Conservation (phyloP, 1,284 basidiomycete species). For the Cryptococcus hybrid region DNA sequence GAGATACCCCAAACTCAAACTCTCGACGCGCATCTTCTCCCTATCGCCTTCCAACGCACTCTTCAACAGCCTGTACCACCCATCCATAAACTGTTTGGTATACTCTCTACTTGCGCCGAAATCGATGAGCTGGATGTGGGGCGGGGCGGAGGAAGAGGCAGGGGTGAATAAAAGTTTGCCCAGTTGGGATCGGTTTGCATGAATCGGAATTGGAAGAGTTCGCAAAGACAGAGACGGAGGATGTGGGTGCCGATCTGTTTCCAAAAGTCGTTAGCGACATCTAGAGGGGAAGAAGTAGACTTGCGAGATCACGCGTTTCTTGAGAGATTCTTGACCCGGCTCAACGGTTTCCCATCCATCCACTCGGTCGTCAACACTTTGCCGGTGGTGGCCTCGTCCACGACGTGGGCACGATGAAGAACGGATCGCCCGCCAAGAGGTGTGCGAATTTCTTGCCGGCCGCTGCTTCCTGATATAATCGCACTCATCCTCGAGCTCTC, state of each 20-base stretch:
- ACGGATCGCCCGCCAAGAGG: slow-evolving; percentile 59
- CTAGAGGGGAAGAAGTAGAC: background rate
- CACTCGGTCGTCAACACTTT: slow-evolving; percentile 88
- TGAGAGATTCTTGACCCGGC: slow-evolving; percentile 60
- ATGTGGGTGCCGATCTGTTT: slow-evolving; percentile 76
- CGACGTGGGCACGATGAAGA: slow-evolving; percentile 80
- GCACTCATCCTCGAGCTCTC: slow-evolving; percentile 93
- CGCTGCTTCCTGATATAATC: slow-evolving; percentile 85
- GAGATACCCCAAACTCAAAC: slow-evolving; percentile 79
- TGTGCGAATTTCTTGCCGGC: slow-evolving; percentile 66
- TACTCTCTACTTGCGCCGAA: slow-evolving; percentile 94
- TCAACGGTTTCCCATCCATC: slow-evolving; percentile 79
- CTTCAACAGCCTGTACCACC: slow-evolving; percentile 76
- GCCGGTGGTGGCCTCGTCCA: slow-evolving; percentile 70
- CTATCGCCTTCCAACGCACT: slow-evolving; percentile 73
- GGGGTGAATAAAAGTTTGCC: slow-evolving; percentile 87
- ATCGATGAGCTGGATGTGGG: slow-evolving; percentile 84
- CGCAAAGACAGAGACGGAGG: slow-evolving; percentile 81
- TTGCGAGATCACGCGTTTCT: slow-evolving; percentile 70
- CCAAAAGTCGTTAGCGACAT: background rate
- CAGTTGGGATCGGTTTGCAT: slow-evolving; percentile 99
- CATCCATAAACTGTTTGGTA: slow-evolving; percentile 80
- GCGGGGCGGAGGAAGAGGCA: background rate
- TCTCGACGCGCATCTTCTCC: slow-evolving; percentile 69
- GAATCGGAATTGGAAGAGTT: slow-evolving; percentile 84